Conservation (phyloP, 83 land plant species). For the Picea abies region DNA sequence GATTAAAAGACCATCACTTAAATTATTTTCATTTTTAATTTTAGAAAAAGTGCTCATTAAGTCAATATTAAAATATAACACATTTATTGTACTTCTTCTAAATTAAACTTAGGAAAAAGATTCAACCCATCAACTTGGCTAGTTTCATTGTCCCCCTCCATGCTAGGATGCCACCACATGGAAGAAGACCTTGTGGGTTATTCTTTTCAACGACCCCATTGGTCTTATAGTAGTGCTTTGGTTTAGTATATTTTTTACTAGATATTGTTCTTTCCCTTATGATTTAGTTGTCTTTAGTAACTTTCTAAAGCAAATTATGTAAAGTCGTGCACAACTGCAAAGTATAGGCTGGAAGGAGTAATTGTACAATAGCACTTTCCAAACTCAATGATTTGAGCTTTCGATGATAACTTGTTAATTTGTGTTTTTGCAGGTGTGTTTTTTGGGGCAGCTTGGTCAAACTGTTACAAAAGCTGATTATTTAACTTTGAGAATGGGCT, state of each 20-base stretch:
- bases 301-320: neutral
- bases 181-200: too few species aligned
- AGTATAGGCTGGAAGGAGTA: neutral
- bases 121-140: too few species aligned
- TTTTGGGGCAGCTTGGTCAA: conserved; percentile 78
- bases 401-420: neutral
- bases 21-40: too few species aligned
- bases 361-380: neutral
- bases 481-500: conserved; percentile 73
- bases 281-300: neutral
- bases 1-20: too few species aligned
- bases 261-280: neutral
- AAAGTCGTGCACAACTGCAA: neutral
- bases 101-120: too few species aligned
- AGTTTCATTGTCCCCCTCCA: too few species aligned
- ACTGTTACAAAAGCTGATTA: conserved; percentile 84
- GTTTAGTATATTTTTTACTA: neutral
- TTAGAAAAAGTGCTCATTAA: too few species aligned
- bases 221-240: neutral
- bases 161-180: too few species aligned
- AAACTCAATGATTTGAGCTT: neutral
- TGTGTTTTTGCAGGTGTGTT: conserved; percentile 58
- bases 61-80: too few species aligned
- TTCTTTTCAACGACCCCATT: too few species aligned
- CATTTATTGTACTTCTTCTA: too few species aligned